These are phyloP conservation scores for Xylariaceae sp. DNA, from an alignment of 2,329 filamentous ascomycete genomes.

Conservation along the genomic window DNA sequence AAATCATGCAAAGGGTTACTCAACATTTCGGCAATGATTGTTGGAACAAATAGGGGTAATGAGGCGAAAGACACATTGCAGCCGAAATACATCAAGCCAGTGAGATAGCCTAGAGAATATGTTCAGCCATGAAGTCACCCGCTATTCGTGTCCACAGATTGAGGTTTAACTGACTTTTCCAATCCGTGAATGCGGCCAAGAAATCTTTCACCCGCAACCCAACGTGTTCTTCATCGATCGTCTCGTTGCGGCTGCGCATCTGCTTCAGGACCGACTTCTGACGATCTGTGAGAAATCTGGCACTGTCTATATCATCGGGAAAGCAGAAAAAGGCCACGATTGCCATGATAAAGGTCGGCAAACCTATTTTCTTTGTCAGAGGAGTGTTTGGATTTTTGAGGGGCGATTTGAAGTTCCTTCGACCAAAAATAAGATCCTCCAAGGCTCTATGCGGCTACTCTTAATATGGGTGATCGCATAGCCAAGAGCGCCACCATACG, in stretches of 20 bases:
- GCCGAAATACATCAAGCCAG: conserved; percentile 37
- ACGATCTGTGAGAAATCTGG: conserved; percentile 29
- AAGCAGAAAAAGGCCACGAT: conserved; percentile 39
- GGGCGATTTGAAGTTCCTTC: too few relatives aligned
- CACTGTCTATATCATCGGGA: conserved; percentile 33
- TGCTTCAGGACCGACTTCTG: conserved; percentile 30
- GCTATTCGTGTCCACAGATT: background rate
- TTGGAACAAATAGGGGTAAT: conserved; percentile 31
- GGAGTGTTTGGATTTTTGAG: too few relatives aligned
- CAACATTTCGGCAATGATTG: conserved; percentile 34
- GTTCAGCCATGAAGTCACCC: background rate
- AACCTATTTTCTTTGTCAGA: too few relatives aligned
- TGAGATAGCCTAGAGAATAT: conserved; percentile 13
- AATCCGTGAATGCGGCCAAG: conserved; percentile 19
- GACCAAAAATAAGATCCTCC: conserved; percentile 45
- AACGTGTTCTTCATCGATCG: conserved; percentile 17
- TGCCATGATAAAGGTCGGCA: conserved; percentile 40
- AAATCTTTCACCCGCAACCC: conserved; percentile 18
- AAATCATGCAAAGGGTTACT: too few relatives aligned
- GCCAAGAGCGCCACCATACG: conserved; percentile 36
- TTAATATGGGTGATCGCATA: conserved; percentile 34
- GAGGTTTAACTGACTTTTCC: conserved; percentile 14
- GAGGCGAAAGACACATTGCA: conserved; percentile 31
- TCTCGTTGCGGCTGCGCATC: conserved; percentile 20
- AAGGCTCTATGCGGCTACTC: conserved; percentile 24